Percentiles rank a stretch among this genome's conserved stretches.
These are phyloP conservation scores for Hypoxylon subgilvum DNA, from an alignment of 495 filamentous ascomycete genomes.

Conservation along the genomic window DNA sequence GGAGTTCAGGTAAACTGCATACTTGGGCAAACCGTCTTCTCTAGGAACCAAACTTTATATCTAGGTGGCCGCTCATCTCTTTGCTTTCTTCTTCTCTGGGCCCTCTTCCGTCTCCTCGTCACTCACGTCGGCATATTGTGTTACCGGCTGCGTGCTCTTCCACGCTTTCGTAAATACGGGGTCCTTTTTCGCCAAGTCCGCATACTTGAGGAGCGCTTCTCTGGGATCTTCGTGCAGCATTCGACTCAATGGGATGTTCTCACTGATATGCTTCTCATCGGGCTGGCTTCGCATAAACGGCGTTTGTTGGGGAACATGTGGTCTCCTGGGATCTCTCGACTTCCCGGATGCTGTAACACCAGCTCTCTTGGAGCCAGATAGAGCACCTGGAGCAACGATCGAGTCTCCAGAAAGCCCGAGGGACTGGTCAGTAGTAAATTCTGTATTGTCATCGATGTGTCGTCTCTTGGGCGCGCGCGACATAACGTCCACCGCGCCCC, in stretches of 20 bases:
- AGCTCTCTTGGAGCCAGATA: slow-evolving; percentile 48
- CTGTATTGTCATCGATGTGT: slow-evolving; percentile 91
- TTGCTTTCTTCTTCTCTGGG: slow-evolving; percentile 71
- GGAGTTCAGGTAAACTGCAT: neutral
- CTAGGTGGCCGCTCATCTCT: slow-evolving; percentile 42
- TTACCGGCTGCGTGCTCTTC: slow-evolving; percentile 88
- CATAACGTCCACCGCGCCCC: slow-evolving; percentile 88
- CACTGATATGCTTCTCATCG: slow-evolving; percentile 84
- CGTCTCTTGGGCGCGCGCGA: slow-evolving; percentile 90
- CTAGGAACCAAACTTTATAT: neutral
- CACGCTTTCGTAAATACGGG: slow-evolving; percentile 93
- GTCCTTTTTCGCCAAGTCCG: slow-evolving; percentile 90
- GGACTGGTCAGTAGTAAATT: slow-evolving; percentile 79
- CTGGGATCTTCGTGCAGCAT: slow-evolving; percentile 98
- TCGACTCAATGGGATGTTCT: slow-evolving; percentile 85
- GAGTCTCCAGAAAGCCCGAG: slow-evolving; percentile 82
- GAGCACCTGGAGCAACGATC: slow-evolving; percentile 70
- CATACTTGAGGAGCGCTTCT: slow-evolving; percentile 93
- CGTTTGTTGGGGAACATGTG: slow-evolving; percentile 81
- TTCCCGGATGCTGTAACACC: slow-evolving; percentile 82
- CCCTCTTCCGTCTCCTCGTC: slow-evolving; percentile 83
- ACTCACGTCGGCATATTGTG: slow-evolving; percentile 90
- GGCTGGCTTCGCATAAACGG: slow-evolving; percentile 92
- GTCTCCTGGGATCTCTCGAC: slow-evolving; percentile 77
- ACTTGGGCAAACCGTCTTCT: neutral